These are phyloP conservation scores for Hibiscus mutabilis DNA, from an alignment of 345 rosid genomes.

Conservation along the genomic window DNA sequence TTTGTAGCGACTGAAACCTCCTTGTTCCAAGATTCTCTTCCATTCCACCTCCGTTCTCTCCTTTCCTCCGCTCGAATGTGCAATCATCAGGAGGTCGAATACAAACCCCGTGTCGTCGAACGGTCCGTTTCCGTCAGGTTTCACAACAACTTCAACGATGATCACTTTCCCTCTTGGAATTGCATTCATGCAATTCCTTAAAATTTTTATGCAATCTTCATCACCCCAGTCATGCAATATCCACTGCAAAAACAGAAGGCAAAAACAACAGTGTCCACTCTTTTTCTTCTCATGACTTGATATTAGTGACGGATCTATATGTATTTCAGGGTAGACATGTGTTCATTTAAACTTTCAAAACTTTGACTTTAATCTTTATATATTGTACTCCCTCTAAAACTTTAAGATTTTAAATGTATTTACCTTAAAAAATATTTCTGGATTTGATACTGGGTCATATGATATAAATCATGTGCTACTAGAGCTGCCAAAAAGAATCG, in stretches of 20 bases:
- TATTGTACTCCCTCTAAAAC: too few species aligned
- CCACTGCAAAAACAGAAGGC: slow-evolving; percentile 2
- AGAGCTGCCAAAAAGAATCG: too few species aligned
- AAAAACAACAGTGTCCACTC: neutral
- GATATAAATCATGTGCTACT: too few species aligned
- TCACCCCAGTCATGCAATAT: slow-evolving; percentile 27
- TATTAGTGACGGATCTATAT: too few species aligned
- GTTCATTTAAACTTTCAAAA: too few species aligned
- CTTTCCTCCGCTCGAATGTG: slow-evolving; percentile 20
- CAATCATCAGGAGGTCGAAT: slow-evolving; percentile 29
- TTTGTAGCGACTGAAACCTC: slow-evolving; percentile 32
- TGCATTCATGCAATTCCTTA: slow-evolving; percentile 24
- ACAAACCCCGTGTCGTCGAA: slow-evolving; percentile 16
- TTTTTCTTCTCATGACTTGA: too few species aligned
- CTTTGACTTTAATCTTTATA: too few species aligned
- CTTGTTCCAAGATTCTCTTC: slow-evolving; percentile 23
- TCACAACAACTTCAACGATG: slow-evolving; percentile 19
- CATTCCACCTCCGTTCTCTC: slow-evolving; percentile 34
- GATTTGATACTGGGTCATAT: too few species aligned
- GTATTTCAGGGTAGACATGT: too few species aligned
- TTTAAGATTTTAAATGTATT: too few species aligned
- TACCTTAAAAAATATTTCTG: too few species aligned
- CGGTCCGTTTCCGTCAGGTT: slow-evolving; percentile 1
- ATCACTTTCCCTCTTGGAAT: slow-evolving; percentile 23
- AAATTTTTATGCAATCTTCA: slow-evolving; percentile 19